Conservation (phyloP, 352 stramenopile species). For the Globisporangium nagaii region DNA sequence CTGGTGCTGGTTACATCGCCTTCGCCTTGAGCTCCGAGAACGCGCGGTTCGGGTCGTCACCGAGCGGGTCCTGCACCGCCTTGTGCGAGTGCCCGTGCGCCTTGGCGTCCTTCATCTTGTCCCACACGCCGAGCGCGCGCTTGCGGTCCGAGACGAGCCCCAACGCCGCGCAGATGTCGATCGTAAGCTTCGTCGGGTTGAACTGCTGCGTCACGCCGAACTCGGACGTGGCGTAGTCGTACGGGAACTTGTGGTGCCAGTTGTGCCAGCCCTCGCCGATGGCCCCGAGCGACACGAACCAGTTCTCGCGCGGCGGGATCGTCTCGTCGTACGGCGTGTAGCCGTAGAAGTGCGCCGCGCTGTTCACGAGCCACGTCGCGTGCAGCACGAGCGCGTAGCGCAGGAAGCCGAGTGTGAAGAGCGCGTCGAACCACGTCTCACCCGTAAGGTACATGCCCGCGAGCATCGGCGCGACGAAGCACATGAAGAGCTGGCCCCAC, state of each 20-base stretch:
- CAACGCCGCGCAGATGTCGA: conserved; percentile 89
- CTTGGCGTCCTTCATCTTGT: conserved; percentile 82
- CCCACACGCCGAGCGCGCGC: conserved; percentile 91
- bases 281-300: conserved; percentile 92
- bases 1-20: conserved; percentile 53
- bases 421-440: conserved; percentile 94
- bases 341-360: conserved; percentile 96
- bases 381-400: conserved; percentile 94
- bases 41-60: conserved; percentile 40
- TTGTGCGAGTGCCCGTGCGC: conserved; percentile 19
- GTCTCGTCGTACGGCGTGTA: conserved; percentile 95
- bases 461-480: conserved; percentile 94
- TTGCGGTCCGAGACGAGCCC: conserved; percentile 95
- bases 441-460: conserved; percentile 82
- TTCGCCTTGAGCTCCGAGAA: conserved; percentile 72
- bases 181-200: conserved; percentile 98
- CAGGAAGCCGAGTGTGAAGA: conserved; percentile 94
- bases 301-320: conserved; percentile 96
- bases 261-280: conserved; percentile 99
- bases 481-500: conserved; percentile 98
- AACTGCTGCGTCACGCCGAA: conserved; percentile 95
- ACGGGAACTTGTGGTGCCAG: conserved; percentile 99
- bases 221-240: conserved; percentile 98
- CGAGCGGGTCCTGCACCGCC: conserved; percentile 40
- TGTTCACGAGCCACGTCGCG: conserved; percentile 98